These are phyloP conservation scores for Pelargonium myrrhifolium DNA, from an alignment of 441 rosid genomes.

Conservation along the genomic window DNA sequence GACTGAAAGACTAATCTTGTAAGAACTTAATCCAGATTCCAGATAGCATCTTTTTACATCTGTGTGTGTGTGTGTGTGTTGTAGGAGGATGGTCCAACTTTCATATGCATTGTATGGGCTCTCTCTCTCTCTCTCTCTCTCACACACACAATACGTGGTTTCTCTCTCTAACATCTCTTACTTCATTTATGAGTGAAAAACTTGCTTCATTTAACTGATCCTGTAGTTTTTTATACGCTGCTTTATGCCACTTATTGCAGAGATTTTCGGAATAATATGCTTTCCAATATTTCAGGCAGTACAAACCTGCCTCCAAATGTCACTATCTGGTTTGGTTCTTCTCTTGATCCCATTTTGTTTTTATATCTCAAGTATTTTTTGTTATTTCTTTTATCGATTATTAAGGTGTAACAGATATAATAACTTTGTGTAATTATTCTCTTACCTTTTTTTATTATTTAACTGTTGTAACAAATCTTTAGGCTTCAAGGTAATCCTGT, in stretches of 20 bases:
- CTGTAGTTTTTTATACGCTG: slow-evolving; percentile 7
- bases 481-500: slow-evolving; percentile 89
- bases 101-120: neutral
- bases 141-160: too few relatives aligned
- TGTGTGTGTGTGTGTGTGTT: slow-evolving; percentile 8
- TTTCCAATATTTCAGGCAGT: slow-evolving; percentile 53
- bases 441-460: slow-evolving; percentile 3
- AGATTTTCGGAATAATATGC: slow-evolving; percentile 65
- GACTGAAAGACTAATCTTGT: slow-evolving; percentile 51
- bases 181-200: neutral
- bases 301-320: slow-evolving; percentile 60
- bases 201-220: slow-evolving; percentile 8
- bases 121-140: too few relatives aligned
- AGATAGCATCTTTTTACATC: neutral
- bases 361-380: neutral
- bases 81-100: too few relatives aligned
- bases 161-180: slow-evolving; percentile 5
- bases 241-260: slow-evolving; percentile 36
- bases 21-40: slow-evolving; percentile 31
- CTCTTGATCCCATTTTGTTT: slow-evolving; percentile 12
- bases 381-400: neutral
- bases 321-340: slow-evolving; percentile 61
- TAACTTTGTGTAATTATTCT: slow-evolving; percentile 9
- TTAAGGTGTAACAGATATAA: neutral
- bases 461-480: slow-evolving; percentile 21